These are phyloP conservation scores for Syzygium aromaticum DNA, from an alignment of 345 rosid genomes.

Conservation along the genomic window DNA sequence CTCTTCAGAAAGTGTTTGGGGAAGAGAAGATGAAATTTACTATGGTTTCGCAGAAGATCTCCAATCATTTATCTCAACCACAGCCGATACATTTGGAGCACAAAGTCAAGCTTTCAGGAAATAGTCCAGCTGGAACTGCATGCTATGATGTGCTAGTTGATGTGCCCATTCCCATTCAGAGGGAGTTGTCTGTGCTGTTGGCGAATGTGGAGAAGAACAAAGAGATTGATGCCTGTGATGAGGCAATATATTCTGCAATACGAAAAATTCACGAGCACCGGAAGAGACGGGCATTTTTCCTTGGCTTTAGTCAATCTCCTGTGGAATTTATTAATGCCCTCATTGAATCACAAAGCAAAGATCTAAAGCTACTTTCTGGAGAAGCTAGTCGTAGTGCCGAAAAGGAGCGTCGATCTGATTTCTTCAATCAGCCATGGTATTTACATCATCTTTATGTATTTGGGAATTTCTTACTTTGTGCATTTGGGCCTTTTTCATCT, in stretches of 20 bases:
- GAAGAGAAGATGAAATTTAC: slow-evolving; percentile 81
- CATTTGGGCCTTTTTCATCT: background rate
- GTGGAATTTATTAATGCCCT: slow-evolving; percentile 88
- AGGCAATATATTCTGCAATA: slow-evolving; percentile 83
- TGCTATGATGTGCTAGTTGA: slow-evolving; percentile 97
- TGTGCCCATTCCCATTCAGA: slow-evolving; percentile 88
- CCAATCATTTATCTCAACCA: slow-evolving; percentile 70
- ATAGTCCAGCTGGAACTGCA: slow-evolving; percentile 64
- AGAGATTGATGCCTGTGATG: slow-evolving; percentile 94
- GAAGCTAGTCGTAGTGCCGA: slow-evolving; percentile 81
- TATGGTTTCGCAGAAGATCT: slow-evolving; percentile 83
- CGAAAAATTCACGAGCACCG: slow-evolving; percentile 96
- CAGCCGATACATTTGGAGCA: slow-evolving; percentile 95
- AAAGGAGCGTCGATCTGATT: slow-evolving; percentile 80
- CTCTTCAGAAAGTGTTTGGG: slow-evolving; percentile 88
- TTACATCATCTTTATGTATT: slow-evolving; percentile 5
- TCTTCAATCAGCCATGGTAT: slow-evolving; percentile 97
- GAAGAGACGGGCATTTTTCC: slow-evolving; percentile 83
- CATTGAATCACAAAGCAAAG: slow-evolving; percentile 90
- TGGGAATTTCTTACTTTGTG: background rate
- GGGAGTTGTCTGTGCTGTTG: slow-evolving; percentile 68
- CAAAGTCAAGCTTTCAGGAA: slow-evolving; percentile 85
- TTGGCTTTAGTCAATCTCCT: slow-evolving; percentile 96
- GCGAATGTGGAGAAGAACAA: slow-evolving; percentile 95
- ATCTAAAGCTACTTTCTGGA: slow-evolving; percentile 81